Percentiles rank a stretch among this genome's conserved stretches.
Conservation (phyloP, 2,329 filamentous ascomycete genomes). For the Chaetomiaceae sp. region DNA sequence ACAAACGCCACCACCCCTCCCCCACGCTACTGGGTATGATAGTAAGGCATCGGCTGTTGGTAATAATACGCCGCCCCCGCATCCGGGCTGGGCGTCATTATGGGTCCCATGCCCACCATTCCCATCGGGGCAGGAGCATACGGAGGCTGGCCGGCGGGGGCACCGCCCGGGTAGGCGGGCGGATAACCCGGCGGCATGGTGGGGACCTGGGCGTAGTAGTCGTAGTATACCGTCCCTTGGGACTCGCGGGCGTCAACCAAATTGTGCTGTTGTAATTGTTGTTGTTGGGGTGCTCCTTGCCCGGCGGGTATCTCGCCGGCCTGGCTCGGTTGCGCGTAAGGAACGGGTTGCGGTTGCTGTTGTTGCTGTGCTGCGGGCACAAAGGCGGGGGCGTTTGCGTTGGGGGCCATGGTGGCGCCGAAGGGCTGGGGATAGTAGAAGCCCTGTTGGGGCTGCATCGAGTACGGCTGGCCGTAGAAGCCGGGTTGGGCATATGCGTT, state of each 20-base stretch:
- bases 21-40: constrained; percentile 49
- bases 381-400: constrained; percentile 48
- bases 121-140: not conserved
- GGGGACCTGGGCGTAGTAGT: constrained; percentile 70
- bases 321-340: constrained; percentile 42
- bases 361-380: constrained; percentile 50
- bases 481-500: constrained; percentile 57
- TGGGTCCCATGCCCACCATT: constrained; percentile 55
- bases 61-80: constrained; percentile 59
- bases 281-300: constrained; percentile 44
- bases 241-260: constrained; percentile 72
- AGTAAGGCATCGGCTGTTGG: constrained; percentile 58
- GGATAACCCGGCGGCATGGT: constrained; percentile 40
- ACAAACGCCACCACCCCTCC: constrained; percentile 4
- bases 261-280: constrained; percentile 31
- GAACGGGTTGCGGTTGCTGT: constrained; percentile 38
- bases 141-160: constrained; percentile 27
- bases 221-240: constrained; percentile 96
- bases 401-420: constrained; percentile 38
- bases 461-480: constrained; percentile 56
- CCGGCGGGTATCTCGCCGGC: constrained; percentile 35
- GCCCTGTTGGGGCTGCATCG: constrained; percentile 53
- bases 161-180: constrained; percentile 35
- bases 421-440: constrained; percentile 66
- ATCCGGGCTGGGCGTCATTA: constrained; percentile 67